These are phyloP conservation scores for Coccomyxa sp. DNA, from an alignment of 139 green algal genomes.

Conservation along the genomic window DNA sequence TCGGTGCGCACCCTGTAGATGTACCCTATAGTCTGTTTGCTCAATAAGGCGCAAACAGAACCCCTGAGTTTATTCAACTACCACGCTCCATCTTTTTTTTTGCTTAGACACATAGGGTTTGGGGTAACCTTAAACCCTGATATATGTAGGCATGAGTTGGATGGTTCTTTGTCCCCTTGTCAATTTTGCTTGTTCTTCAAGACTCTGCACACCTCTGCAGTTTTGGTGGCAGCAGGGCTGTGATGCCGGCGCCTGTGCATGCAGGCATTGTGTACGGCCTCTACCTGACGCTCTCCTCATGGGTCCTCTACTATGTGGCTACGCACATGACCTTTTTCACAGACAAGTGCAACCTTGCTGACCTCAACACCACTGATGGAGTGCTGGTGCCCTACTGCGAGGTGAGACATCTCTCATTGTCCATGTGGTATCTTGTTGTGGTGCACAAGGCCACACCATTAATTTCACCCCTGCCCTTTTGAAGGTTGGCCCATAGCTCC, in stretches of 20 bases:
- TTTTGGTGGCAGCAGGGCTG: too few relatives aligned
- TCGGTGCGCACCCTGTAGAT: conserved; percentile 16
- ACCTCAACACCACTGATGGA: conserved; percentile 18
- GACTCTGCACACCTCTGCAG: too few relatives aligned
- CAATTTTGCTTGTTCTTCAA: too few relatives aligned
- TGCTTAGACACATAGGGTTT: too few relatives aligned
- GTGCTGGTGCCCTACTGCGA: background rate
- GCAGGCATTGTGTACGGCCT: conserved; percentile 72
- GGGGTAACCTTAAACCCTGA: too few relatives aligned
- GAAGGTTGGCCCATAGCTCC: too few relatives aligned
- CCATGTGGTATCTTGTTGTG: background rate
- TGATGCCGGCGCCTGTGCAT: background rate
- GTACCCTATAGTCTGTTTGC: too few relatives aligned
- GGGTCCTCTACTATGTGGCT: conserved; percentile 56
- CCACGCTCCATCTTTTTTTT: too few relatives aligned
- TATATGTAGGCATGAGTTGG: too few relatives aligned
- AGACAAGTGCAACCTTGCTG: conserved; percentile 30
- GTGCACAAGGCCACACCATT: background rate
- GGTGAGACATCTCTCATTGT: background rate
- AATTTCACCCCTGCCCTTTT: background rate
- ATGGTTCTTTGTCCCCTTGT: too few relatives aligned
- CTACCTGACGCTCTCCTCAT: conserved; percentile 72
- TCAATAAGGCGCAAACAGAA: too few relatives aligned
- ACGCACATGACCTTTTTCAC: conserved; percentile 64
- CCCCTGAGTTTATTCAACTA: too few relatives aligned